A percentile compares a stretch with the other conserved stretches of the same genome.
Evolutionary conservation across 1,139 yeast genomes (phyloP).

Genomic region (Taiozyma sp.): DNA sequence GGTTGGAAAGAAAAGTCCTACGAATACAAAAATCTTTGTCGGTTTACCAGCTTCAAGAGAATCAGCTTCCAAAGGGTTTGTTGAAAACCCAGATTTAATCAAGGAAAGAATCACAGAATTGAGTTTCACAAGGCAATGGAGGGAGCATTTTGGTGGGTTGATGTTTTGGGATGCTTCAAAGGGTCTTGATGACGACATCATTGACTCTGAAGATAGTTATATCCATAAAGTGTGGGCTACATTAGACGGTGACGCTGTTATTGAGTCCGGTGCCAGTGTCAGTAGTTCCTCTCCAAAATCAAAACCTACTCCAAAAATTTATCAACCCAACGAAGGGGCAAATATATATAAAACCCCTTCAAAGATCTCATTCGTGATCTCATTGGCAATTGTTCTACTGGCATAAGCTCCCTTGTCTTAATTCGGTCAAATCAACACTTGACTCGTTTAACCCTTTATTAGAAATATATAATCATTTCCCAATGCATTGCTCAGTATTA

Average conservation of each 20-base stretch:
- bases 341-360: background rate
- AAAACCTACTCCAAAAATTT: background rate
- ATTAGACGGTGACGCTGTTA: slow-evolving; percentile 6
- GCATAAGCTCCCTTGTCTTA: background rate
- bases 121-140: background rate
- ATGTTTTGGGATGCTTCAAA: slow-evolving; percentile 83
- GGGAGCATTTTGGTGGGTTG: slow-evolving; percentile 60
- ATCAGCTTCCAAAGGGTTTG: slow-evolving; percentile 58
- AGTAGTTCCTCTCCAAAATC: background rate
- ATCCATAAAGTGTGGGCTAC: slow-evolving; percentile 18
- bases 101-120: slow-evolving; percentile 21
- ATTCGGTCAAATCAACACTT: background rate
- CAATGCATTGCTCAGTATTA: slow-evolving; percentile 37
- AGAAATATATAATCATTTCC: slow-evolving; percentile 1
- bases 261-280: background rate
- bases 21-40: slow-evolving; percentile 51
- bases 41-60: slow-evolving; percentile 59
- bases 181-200: slow-evolving; percentile 43
- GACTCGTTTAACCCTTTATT: background rate
- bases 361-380: background rate
- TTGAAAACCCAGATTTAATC: slow-evolving; percentile 32
- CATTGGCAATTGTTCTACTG: background rate
- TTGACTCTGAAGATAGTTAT: slow-evolving; percentile 17
- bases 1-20: slow-evolving; percentile 46
- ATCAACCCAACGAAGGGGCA: background rate